phyloP scores from a whole-genome alignment of 2,329 filamentous ascomycete species.

The Microdochium trichocladiopsis region DNA sequence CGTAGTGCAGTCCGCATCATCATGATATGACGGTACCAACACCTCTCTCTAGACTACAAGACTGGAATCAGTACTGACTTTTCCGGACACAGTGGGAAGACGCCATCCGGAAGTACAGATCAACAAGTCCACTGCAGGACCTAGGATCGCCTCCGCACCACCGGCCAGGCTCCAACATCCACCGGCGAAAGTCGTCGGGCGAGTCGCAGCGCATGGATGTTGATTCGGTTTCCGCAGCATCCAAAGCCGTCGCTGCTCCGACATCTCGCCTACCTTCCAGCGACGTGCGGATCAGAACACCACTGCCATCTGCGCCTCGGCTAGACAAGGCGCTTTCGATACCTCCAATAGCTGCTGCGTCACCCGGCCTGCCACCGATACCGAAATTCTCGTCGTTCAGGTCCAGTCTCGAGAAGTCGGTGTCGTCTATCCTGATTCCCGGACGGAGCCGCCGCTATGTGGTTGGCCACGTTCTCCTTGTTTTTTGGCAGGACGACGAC shows the following conservation, averaged over 20 bases:
- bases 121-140: constrained; percentile 45
- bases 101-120: constrained; percentile 45
- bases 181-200: background rate
- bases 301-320: constrained; percentile 48
- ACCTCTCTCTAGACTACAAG: no score
- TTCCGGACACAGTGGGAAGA: constrained; percentile 44
- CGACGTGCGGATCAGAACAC: constrained; percentile 46
- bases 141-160: constrained; percentile 28
- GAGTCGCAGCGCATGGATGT: constrained; percentile 50
- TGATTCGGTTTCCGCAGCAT: constrained; percentile 31
- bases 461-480: constrained; percentile 43
- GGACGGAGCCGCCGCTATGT: constrained; percentile 41
- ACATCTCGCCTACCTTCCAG: constrained; percentile 28
- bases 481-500: constrained; percentile 50
- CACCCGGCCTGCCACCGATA: constrained; percentile 38
- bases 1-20: constrained; percentile 51
- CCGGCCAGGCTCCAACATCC: background rate
- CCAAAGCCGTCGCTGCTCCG: constrained; percentile 14
- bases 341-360: constrained; percentile 16
- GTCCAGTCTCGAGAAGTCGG: background rate
- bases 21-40: constrained; percentile 42
- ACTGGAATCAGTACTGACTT: no score
- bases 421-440: background rate
- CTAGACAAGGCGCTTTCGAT: constrained; percentile 40
- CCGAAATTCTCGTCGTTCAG: background rate